Conservation (phyloP, 345 rosid genomes). For the Rhizophora apiculata region DNA sequence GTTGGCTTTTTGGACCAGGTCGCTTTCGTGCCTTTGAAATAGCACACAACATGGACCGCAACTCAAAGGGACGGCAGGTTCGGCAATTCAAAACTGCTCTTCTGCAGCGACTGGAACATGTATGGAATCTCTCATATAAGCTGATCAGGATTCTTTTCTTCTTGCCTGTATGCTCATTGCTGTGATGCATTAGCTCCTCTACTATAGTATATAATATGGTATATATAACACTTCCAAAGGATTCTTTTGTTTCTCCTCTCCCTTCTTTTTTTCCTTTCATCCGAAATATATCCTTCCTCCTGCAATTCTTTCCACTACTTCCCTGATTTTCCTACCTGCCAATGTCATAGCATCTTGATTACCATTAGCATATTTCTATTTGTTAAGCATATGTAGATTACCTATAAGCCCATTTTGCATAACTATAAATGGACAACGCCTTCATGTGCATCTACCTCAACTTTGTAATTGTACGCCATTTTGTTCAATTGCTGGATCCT, state of each 20-base stretch:
- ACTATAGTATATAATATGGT: too few relatives aligned
- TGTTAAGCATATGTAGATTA: too few relatives aligned
- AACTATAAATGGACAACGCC: neutral
- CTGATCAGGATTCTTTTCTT: neutral
- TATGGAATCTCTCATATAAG: constrained; percentile 18
- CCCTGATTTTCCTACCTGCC: neutral
- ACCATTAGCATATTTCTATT: too few relatives aligned
- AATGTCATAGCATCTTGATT: too few relatives aligned
- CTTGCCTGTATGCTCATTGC: too few relatives aligned
- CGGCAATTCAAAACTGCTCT: constrained; percentile 91
- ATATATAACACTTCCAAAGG: neutral
- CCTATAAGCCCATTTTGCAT: neutral
- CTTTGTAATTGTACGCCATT: neutral
- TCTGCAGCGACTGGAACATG: constrained; percentile 80
- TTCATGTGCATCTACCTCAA: neutral
- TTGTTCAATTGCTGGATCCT: neutral
- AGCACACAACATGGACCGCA: constrained; percentile 70
- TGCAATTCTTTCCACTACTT: neutral
- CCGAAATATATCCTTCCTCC: too few relatives aligned
- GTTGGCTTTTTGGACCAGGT: constrained; percentile 42
- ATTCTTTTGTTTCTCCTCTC: neutral
- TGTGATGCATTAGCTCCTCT: too few relatives aligned
- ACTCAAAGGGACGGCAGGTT: constrained; percentile 77
- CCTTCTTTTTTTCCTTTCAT: neutral
- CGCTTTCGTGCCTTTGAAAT: constrained; percentile 81